Evolutionary conservation across 2,329 filamentous ascomycete genomes (phyloP).

Genomic region (Neobulgaria alba): DNA sequence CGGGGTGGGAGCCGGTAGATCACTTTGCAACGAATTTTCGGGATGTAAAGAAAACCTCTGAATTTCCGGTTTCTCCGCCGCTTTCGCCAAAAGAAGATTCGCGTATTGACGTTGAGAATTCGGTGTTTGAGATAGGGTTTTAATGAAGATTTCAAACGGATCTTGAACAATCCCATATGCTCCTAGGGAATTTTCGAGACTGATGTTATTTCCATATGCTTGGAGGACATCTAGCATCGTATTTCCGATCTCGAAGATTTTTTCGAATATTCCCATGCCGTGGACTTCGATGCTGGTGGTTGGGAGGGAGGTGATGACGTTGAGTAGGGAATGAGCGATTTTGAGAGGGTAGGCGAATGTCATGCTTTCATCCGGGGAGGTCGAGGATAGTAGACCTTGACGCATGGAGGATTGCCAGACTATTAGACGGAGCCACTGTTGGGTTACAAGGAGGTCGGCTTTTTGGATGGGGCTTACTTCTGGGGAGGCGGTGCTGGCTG

Average conservation of each 20-base stretch:
- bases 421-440: constrained; percentile 62
- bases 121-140: constrained; percentile 36
- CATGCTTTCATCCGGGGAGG: constrained; percentile 49
- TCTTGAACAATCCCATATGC: constrained; percentile 30
- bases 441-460: constrained; percentile 59
- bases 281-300: constrained; percentile 37
- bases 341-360: constrained; percentile 53
- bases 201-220: constrained; percentile 21
- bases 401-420: constrained; percentile 66
- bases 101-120: constrained; percentile 37
- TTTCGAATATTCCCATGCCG: constrained; percentile 42
- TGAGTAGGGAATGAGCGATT: constrained; percentile 50
- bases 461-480: constrained; percentile 62
- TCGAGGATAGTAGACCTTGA: constrained; percentile 54
- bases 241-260: constrained; percentile 40
- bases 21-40: not conserved
- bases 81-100: constrained; percentile 35
- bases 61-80: constrained; percentile 32
- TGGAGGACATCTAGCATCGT: constrained; percentile 38
- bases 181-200: constrained; percentile 5
- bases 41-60: constrained; percentile 14
- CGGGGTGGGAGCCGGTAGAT: not conserved
- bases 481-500: constrained; percentile 20
- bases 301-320: constrained; percentile 34
- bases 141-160: constrained; percentile 37